phyloP scores from a whole-genome alignment of 129 eudicot species.

The Pulicaria dysenterica region DNA sequence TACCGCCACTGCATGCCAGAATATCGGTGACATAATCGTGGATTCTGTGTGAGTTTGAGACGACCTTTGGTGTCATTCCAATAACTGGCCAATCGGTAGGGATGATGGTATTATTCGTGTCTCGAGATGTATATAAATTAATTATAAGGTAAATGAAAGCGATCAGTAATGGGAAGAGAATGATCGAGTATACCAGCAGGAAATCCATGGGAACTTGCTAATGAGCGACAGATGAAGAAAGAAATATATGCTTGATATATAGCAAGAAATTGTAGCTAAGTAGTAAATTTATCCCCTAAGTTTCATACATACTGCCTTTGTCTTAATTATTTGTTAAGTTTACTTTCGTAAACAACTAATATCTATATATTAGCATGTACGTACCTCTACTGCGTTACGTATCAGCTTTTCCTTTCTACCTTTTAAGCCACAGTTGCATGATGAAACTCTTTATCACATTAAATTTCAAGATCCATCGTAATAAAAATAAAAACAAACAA shows the following conservation, averaged over 20 bases:
- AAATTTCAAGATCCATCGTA: too few species aligned
- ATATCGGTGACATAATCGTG: constrained; percentile 18
- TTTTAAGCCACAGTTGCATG: too few species aligned
- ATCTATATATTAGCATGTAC: too few species aligned
- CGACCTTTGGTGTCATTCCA: constrained; percentile 14
- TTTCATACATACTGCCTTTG: too few species aligned
- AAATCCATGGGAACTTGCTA: constrained; percentile 18
- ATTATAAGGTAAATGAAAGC: background rate
- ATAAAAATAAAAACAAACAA: too few species aligned
- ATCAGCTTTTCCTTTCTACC: too few species aligned
- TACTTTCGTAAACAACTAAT: too few species aligned
- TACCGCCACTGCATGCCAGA: constrained; percentile 18
- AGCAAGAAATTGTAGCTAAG: too few species aligned
- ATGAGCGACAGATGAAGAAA: background rate
- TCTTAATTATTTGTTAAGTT: too few species aligned
- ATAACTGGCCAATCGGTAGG: constrained; percentile 34
- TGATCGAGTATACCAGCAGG: constrained; percentile 1
- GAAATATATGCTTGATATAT: background rate
- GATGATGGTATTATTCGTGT: background rate
- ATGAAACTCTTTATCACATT: too few species aligned
- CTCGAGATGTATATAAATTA: background rate
- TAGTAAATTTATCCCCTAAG: too few species aligned
- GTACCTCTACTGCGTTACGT: too few species aligned
- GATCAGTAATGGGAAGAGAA: background rate
- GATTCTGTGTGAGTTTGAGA: constrained; percentile 26